Evolutionary conservation across 305 asterid genomes (phyloP).

Genomic region (Euphrasia arctica): DNA sequence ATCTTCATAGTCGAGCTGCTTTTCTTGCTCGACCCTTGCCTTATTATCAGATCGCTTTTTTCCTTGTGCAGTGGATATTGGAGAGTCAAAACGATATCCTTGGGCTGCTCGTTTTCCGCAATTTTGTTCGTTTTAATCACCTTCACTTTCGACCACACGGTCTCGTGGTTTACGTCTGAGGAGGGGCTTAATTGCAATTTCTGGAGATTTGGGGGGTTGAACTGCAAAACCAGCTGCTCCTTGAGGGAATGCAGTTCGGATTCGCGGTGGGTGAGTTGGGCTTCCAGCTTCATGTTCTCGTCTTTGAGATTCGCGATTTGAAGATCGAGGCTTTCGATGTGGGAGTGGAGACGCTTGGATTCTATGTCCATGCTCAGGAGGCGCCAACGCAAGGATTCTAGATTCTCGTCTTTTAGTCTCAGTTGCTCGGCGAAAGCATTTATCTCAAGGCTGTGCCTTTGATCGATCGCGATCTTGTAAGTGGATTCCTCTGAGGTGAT

Average conservation of each 20-base stretch:
- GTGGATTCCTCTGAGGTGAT: slow-evolving; percentile 46
- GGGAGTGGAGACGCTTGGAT: slow-evolving; percentile 63
- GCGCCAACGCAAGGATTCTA: slow-evolving; percentile 76
- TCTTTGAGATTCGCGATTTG: slow-evolving; percentile 54
- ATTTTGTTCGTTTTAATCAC: slow-evolving; percentile 41
- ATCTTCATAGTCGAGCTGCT: slow-evolving; percentile 48
- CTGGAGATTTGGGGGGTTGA: slow-evolving; percentile 49
- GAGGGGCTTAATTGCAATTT: slow-evolving; percentile 44
- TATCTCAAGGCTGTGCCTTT: slow-evolving; percentile 57
- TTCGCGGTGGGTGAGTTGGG: slow-evolving; percentile 50
- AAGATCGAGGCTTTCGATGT: slow-evolving; percentile 51
- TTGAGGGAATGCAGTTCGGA: slow-evolving; percentile 58
- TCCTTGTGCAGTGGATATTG: slow-evolving; percentile 39
- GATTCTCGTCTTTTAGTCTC: slow-evolving; percentile 67
- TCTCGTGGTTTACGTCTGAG: slow-evolving; percentile 31
- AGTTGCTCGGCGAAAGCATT: slow-evolving; percentile 89
- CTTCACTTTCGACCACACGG: slow-evolving; percentile 72
- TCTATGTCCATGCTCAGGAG: slow-evolving; percentile 75
- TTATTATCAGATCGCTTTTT: slow-evolving; percentile 28
- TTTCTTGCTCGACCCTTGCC: slow-evolving; percentile 33
- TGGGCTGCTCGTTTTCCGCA: slow-evolving; percentile 31
- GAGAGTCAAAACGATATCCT: slow-evolving; percentile 64
- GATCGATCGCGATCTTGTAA: slow-evolving; percentile 45
- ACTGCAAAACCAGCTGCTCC: slow-evolving; percentile 50
- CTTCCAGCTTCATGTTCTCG: slow-evolving; percentile 60